These are phyloP conservation scores for Boletus smithii DNA, from an alignment of 1,284 basidiomycete species.

Conservation along the genomic window DNA sequence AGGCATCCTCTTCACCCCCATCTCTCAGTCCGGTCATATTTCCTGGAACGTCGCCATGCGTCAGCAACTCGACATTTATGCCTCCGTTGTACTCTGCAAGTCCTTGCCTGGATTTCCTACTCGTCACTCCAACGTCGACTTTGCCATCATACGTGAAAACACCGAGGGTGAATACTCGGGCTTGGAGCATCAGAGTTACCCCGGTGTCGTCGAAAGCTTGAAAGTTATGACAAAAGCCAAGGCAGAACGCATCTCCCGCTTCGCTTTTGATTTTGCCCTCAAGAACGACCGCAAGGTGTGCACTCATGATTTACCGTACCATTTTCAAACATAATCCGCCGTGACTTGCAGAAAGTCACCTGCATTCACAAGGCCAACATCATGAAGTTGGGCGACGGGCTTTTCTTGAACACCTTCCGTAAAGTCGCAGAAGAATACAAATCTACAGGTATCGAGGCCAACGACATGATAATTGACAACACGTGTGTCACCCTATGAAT, in stretches of 20 bases:
- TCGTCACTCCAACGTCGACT: conserved; percentile 95
- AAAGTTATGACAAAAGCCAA: conserved; percentile 97
- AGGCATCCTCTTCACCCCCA: conserved; percentile 99
- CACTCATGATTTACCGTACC: neutral
- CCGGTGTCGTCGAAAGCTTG: conserved; percentile 97
- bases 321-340: conserved; percentile 10
- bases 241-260: conserved; percentile 95
- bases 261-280: conserved; percentile 98
- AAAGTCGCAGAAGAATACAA: conserved; percentile 95
- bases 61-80: conserved; percentile 98
- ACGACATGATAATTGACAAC: conserved; percentile 99
- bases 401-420: conserved; percentile 99
- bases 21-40: conserved; percentile 94
- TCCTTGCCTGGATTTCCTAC: conserved; percentile 97
- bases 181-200: conserved; percentile 96
- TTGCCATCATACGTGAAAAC: conserved; percentile 99
- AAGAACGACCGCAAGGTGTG: conserved; percentile 95
- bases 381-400: conserved; percentile 99
- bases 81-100: conserved; percentile 97
- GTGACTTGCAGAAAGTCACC: conserved; percentile 82
- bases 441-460: conserved; percentile 86
- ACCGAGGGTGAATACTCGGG: conserved; percentile 99
- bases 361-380: conserved; percentile 99
- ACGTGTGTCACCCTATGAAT: conserved; percentile 54
- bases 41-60: conserved; percentile 99